phyloP scores from a whole-genome alignment of 148 eudicot species.

The Diospyros lotus region DNA sequence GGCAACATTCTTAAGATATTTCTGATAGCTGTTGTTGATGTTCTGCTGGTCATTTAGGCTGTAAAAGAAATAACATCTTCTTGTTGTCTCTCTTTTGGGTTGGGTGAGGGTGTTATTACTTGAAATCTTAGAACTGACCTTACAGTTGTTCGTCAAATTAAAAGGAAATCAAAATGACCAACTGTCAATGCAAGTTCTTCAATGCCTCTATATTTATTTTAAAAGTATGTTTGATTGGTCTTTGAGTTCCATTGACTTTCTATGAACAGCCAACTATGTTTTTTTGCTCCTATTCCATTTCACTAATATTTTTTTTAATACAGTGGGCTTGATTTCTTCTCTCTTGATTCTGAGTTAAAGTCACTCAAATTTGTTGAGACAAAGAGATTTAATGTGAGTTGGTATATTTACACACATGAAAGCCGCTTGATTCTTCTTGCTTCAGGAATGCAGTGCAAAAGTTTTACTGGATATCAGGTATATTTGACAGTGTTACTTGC shows the following conservation, averaged over 20 bases:
- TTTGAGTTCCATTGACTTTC: background rate
- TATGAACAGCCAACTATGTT: background rate
- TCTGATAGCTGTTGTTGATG: too few relatives aligned
- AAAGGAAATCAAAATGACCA: background rate
- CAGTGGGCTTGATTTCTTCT: slow-evolving; percentile 84
- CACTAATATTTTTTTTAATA: slow-evolving; percentile 16
- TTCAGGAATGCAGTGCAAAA: slow-evolving; percentile 95
- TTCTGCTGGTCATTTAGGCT: too few relatives aligned
- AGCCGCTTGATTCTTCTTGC: slow-evolving; percentile 97
- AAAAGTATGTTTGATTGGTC: background rate
- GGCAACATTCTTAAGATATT: too few relatives aligned
- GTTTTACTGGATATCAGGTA: slow-evolving; percentile 93
- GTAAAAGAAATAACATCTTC: too few relatives aligned
- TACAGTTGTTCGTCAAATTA: background rate
- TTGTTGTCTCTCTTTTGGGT: background rate
- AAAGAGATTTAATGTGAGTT: slow-evolving; percentile 73
- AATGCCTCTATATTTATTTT: background rate
- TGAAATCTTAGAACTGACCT: background rate
- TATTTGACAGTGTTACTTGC: background rate
- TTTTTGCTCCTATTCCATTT: slow-evolving; percentile 1
- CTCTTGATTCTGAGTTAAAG: slow-evolving; percentile 50
- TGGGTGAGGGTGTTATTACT: background rate
- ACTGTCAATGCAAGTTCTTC: background rate
- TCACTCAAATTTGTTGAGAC: slow-evolving; percentile 60
- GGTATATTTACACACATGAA: slow-evolving; percentile 97